A percentile compares a stretch with the other conserved stretches of the same genome.
These are phyloP conservation scores for Myxozyma nipponensis DNA, from an alignment of 805 yeast genomes.

Conservation along the genomic window DNA sequence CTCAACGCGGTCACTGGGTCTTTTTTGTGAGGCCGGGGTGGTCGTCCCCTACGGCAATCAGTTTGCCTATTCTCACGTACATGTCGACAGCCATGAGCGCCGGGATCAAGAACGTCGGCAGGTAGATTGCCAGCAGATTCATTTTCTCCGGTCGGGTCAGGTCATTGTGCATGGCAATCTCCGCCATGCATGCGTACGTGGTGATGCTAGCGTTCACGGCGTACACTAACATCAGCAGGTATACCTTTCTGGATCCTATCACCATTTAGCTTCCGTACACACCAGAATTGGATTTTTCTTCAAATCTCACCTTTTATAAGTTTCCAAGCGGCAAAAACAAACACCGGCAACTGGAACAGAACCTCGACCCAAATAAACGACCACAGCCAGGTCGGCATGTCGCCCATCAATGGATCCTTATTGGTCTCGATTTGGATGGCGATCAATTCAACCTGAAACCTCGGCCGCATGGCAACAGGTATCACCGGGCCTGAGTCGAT, in stretches of 20 bases:
- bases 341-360: slow-evolving; percentile 74
- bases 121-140: slow-evolving; percentile 52
- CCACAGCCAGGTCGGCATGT: slow-evolving; percentile 68
- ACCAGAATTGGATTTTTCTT: slow-evolving; percentile 6
- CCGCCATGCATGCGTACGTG: slow-evolving; percentile 60
- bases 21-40: too few relatives aligned
- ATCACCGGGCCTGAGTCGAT: slow-evolving; percentile 72
- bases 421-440: slow-evolving; percentile 59
- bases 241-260: slow-evolving; percentile 31
- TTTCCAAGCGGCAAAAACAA: slow-evolving; percentile 44
- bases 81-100: slow-evolving; percentile 50
- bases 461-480: slow-evolving; percentile 44
- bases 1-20: too few relatives aligned
- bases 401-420: slow-evolving; percentile 63
- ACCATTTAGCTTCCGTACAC: not conserved
- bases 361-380: slow-evolving; percentile 71
- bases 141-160: slow-evolving; percentile 30
- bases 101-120: slow-evolving; percentile 73
- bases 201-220: slow-evolving; percentile 82
- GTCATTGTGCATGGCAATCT: slow-evolving; percentile 22
- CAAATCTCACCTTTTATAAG: slow-evolving; percentile 38
- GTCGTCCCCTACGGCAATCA: too few relatives aligned
- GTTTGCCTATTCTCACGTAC: slow-evolving; percentile 26
- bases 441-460: slow-evolving; percentile 48
- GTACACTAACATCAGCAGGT: slow-evolving; percentile 53